Percentiles rank a stretch among this genome's conserved stretches.
Conservation (phyloP, 345 rosid genomes). For the Noccaea bulbosa region DNA sequence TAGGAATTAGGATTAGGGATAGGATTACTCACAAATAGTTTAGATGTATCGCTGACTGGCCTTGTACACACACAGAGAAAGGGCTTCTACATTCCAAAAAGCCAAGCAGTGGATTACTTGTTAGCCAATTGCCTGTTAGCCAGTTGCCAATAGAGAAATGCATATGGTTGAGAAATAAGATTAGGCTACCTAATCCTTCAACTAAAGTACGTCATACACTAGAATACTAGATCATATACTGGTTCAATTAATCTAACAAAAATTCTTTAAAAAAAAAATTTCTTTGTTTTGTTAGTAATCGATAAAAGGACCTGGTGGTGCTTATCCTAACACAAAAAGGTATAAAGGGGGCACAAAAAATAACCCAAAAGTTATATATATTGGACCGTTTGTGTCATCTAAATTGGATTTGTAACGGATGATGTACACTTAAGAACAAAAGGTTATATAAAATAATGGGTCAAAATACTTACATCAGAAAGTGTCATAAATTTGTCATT, state of each 20-base stretch:
- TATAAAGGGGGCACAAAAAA: constrained; percentile 30
- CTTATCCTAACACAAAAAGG: constrained; percentile 39
- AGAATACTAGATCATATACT: background rate
- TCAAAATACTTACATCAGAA: constrained; percentile 17
- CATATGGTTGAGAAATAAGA: constrained; percentile 26
- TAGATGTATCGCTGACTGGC: too few species aligned
- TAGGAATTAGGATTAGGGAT: too few species aligned
- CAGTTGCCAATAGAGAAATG: constrained; percentile 12
- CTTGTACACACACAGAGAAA: too few species aligned
- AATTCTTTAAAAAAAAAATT: background rate
- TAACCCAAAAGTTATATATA: constrained; percentile 17
- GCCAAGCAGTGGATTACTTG: too few species aligned
- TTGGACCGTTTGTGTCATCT: constrained; percentile 40
- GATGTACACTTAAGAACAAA: constrained; percentile 37
- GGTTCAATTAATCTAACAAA: constrained; percentile 7
- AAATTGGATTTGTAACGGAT: constrained; percentile 33
- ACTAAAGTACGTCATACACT: constrained; percentile 32
- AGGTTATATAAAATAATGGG: constrained; percentile 1
- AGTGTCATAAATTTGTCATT: constrained; percentile 20
- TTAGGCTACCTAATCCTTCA: constrained; percentile 45
- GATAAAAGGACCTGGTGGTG: constrained; percentile 33
- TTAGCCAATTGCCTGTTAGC: too few species aligned
- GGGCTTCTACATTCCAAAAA: too few species aligned
- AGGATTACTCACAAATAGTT: too few species aligned
- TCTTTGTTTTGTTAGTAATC: constrained; percentile 21